These are phyloP conservation scores for Stemphylium vesicarium DNA, from an alignment of 2,329 filamentous ascomycete genomes.

Conservation along the genomic window DNA sequence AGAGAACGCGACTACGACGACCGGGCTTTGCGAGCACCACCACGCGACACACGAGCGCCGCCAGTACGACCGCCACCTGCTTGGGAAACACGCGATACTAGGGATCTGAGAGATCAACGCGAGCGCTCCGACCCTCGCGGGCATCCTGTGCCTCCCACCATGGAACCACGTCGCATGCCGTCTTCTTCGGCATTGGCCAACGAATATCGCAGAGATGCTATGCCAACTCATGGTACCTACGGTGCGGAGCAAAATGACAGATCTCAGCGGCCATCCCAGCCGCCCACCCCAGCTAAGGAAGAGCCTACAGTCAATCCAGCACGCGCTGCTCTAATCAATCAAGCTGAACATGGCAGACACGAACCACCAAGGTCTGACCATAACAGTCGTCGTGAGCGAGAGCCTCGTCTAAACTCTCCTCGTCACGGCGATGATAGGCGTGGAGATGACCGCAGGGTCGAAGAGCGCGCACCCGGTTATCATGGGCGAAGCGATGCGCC, in stretches of 20 bases:
- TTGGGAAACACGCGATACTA: slow-evolving; percentile 38
- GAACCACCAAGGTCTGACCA: slow-evolving; percentile 38
- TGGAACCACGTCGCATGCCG: slow-evolving; percentile 32
- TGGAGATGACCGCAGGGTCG: slow-evolving; percentile 34
- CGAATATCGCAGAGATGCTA: slow-evolving; percentile 39
- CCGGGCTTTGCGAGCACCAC: slow-evolving; percentile 41
- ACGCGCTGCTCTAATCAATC: slow-evolving; percentile 52
- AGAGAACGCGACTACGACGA: slow-evolving; percentile 49
- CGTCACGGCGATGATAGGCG: slow-evolving; percentile 33
- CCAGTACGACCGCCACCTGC: slow-evolving; percentile 27
- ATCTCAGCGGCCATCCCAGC: slow-evolving; percentile 23
- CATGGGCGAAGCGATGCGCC: slow-evolving; percentile 33
- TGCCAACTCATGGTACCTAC: slow-evolving; percentile 24
- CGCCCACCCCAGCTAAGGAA: slow-evolving; percentile 22
- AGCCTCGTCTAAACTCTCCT: slow-evolving; percentile 39
- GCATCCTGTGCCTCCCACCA: slow-evolving; percentile 23
- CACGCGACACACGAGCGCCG: slow-evolving; percentile 39
- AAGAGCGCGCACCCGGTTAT: slow-evolving; percentile 34
- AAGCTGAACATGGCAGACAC: slow-evolving; percentile 34
- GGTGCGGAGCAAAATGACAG: slow-evolving; percentile 32
- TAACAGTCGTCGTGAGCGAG: slow-evolving; percentile 41
- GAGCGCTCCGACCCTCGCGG: slow-evolving; percentile 42
- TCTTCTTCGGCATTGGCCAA: slow-evolving; percentile 28
- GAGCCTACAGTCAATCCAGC: slow-evolving; percentile 50
- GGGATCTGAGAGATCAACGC: slow-evolving; percentile 37